A percentile compares a stretch with the other conserved stretches of the same genome.
These are phyloP conservation scores for Pyrenophora tritici-repentis DNA, from an alignment of 2,329 filamentous ascomycete genomes.

Conservation along the genomic window DNA sequence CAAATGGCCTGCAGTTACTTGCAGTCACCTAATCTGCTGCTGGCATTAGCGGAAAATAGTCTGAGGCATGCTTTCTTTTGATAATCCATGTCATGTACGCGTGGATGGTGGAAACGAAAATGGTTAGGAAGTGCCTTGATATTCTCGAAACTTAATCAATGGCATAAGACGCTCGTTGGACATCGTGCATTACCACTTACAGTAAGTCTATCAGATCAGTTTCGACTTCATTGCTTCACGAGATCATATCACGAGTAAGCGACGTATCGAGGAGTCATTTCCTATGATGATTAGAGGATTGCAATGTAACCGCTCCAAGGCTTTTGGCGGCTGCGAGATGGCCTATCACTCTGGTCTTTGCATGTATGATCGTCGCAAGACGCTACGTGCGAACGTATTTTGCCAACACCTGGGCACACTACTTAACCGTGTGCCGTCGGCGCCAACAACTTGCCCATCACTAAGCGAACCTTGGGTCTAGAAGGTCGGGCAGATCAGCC, in stretches of 20 bases:
- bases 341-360: background rate
- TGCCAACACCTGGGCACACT: background rate
- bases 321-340: background rate
- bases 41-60: slow-evolving; percentile 24
- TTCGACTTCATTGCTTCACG: background rate
- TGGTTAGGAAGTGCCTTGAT: slow-evolving; percentile 1
- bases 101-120: slow-evolving; percentile 5
- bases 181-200: slow-evolving; percentile 5
- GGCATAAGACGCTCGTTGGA: background rate
- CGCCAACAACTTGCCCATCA: background rate
- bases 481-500: background rate
- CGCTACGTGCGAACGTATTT: background rate
- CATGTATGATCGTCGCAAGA: background rate
- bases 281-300: background rate
- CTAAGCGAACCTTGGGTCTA: background rate
- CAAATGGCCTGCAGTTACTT: slow-evolving; percentile 16
- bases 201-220: background rate
- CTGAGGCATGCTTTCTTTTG: slow-evolving; percentile 20
- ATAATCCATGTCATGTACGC: slow-evolving; percentile 2
- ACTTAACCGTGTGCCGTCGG: background rate
- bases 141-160: slow-evolving; percentile 26
- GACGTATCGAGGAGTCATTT: background rate
- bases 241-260: background rate
- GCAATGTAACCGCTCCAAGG: background rate
- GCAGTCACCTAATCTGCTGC: slow-evolving; percentile 7